Evolutionary conservation across 139 green algal genomes (phyloP), one percentile per base, ranked within the genome.

Genomic region (Chlorella sp.): DNA sequence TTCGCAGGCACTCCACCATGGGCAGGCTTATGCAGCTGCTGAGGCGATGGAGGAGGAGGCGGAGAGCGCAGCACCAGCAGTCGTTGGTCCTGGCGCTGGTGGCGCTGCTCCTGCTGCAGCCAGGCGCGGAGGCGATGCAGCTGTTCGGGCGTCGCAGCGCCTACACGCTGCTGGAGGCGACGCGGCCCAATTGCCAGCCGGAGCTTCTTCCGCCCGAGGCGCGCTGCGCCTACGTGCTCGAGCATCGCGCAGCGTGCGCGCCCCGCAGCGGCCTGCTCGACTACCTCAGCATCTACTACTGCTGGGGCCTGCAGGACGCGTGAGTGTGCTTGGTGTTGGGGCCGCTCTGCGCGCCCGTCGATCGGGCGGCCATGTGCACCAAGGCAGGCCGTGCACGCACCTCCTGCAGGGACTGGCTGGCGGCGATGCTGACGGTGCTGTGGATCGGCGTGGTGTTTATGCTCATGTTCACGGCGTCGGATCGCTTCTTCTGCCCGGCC

Each of bases 401-500:
- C n/a, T n/a, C n/a, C 35, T 59, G 36, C 66, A 61, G 66, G 27
- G n/a, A 61, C 35, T n/a, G 5, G 2, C 24, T 62, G 4, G 66
- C 75, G 0, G 49, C 71, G 31, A 0, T 77, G 2, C 33, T 88
- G 22, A 74, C 80, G 26, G 22, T 86, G 20, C 29, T 59, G 6
- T 83, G 74, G 76, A 74, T 86, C 0, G 35, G 72, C 2, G 0
- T 82, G 3, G 49, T 83, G n/a, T 85, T 90, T 33, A 49, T n/a
- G 1, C 30, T 84, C 0, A 73, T 90, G 76, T 64, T 83, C n/a
- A 74, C 81, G 14, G 74, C 77, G 5, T 82, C 84, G 5, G 80
- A 89, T 64, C 72, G 73, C n/a, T 90, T 88, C 68, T 88, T 90
- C 74, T 85, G 71, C 60, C 85, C 87, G 20, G 76, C 79, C n/a